These are phyloP conservation scores for Dissophora globulifera DNA, from an alignment of 192 early-diverging fungal genomes.

Conservation along the genomic window DNA sequence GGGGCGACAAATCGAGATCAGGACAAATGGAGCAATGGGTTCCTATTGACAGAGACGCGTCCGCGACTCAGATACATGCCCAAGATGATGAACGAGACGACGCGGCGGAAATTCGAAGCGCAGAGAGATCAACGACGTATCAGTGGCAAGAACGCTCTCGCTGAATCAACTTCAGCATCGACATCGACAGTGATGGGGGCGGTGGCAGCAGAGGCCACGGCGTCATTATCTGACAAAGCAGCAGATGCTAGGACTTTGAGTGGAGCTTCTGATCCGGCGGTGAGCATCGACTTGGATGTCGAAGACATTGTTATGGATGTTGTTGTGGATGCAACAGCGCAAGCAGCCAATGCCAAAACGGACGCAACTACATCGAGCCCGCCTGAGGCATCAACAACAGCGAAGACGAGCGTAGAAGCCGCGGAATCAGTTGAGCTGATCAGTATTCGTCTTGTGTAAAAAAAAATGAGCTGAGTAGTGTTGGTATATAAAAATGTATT, in stretches of 20 bases:
- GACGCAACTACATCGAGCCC: too few relatives aligned
- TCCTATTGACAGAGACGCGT: constrained; percentile 33
- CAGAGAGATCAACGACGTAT: constrained; percentile 5
- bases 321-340: constrained; percentile 1
- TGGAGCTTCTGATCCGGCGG: background rate
- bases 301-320: constrained; percentile 11
- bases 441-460: constrained; percentile 24
- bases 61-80: constrained; percentile 46
- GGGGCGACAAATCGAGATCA: too few relatives aligned
- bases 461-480: too few relatives aligned
- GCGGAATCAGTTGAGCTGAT: background rate
- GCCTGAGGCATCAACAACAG: too few relatives aligned
- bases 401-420: background rate
- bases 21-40: constrained; percentile 27
- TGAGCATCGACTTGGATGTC: constrained; percentile 7
- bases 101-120: constrained; percentile 7
- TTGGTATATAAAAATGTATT: too few relatives aligned
- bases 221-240: too few relatives aligned
- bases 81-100: constrained; percentile 37
- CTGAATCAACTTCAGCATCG: background rate
- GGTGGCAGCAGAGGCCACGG: background rate
- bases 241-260: too few relatives aligned
- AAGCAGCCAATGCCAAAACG: background rate
- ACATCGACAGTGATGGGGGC: background rate
- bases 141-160: background rate